phyloP scores from a whole-genome alignment of 2,329 filamentous ascomycete species.

The Fusarium protoensiforme region DNA sequence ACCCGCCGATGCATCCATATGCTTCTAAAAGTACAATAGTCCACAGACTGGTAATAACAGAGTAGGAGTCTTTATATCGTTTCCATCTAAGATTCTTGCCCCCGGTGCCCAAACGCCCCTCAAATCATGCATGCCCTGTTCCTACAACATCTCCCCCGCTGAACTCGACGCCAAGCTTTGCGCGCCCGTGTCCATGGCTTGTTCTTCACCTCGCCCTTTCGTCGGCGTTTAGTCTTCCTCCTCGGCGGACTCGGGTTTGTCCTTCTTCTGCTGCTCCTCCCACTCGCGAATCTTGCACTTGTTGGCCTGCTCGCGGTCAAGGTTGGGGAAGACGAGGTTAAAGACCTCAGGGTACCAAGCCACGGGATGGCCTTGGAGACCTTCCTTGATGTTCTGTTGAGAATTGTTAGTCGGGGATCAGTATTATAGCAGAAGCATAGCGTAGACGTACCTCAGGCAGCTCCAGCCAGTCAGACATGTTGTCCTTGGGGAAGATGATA shows the following conservation, averaged over 20 bases:
- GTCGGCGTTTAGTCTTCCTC: constrained; percentile 47
- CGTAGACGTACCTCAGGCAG: constrained; percentile 85
- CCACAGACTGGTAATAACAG: constrained; percentile 41
- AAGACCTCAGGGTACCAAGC: constrained; percentile 97
- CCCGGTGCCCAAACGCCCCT: constrained; percentile 41
- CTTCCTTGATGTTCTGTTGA: constrained; percentile 93
- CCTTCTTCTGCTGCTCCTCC: constrained; percentile 60
- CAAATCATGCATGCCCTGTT: constrained; percentile 31
- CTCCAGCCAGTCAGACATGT: constrained; percentile 97
- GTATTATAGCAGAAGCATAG: background rate
- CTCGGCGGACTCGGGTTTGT: constrained; percentile 50
- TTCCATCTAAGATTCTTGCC: constrained; percentile 44
- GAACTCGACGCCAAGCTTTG: background rate
- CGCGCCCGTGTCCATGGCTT: constrained; percentile 3
- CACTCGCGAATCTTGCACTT: constrained; percentile 73
- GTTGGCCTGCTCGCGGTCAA: constrained; percentile 80
- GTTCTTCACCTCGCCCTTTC: background rate
- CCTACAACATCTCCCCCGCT: background rate
- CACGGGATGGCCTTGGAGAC: constrained; percentile 90
- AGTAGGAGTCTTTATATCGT: constrained; percentile 46
- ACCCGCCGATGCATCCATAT: constrained; percentile 39
- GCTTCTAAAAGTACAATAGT: constrained; percentile 45
- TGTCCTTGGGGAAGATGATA: constrained; percentile 95
- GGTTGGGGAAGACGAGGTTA: constrained; percentile 84
- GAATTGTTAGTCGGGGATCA: constrained; percentile 14